Evolutionary conservation across 352 stramenopile genomes (phyloP).

Genomic region (Phytophthora brassicae): DNA sequence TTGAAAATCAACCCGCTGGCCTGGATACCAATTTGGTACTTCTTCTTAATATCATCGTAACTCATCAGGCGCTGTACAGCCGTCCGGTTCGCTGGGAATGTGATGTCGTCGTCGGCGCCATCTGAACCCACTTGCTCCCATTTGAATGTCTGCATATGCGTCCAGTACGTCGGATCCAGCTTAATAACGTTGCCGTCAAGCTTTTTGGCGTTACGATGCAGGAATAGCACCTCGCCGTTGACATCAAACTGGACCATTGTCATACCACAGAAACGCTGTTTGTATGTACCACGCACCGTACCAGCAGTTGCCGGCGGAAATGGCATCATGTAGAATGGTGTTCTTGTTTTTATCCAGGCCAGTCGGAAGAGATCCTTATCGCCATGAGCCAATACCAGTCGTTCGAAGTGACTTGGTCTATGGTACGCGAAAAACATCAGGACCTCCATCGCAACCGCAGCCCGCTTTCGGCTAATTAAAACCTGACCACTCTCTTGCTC

Average conservation of each 20-base stretch:
- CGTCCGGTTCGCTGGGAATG: conserved; percentile 12
- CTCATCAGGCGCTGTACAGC: conserved; percentile 38
- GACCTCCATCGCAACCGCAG: conserved; percentile 46
- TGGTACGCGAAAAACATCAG: conserved; percentile 68
- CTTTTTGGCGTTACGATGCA: conserved; percentile 77
- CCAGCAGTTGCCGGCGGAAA: conserved; percentile 49
- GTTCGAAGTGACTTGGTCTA: conserved; percentile 59
- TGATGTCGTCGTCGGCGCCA: conserved; percentile 5
- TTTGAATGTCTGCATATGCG: conserved; percentile 47
- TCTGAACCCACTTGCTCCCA: conserved; percentile 24
- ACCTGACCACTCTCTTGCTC: conserved; percentile 80
- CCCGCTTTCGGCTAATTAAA: conserved; percentile 53
- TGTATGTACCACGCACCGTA: conserved; percentile 28
- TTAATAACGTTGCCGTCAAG: conserved; percentile 52
- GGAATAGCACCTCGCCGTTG: conserved; percentile 55
- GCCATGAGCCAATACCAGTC: conserved; percentile 61
- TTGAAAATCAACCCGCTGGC: conserved; percentile 42
- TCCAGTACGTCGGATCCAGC: conserved; percentile 45
- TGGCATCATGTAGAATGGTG: conserved; percentile 63
- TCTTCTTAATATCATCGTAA: conserved; percentile 46
- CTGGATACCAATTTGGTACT: conserved; percentile 52
- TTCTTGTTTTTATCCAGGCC: conserved; percentile 71
- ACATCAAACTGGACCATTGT: conserved; percentile 77
- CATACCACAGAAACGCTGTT: conserved; percentile 64
- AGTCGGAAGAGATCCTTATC: conserved; percentile 85